Evolutionary conservation across 2,329 filamentous ascomycete species (phyloP).

Genomic region (Erysiphe pulchra): DNA sequence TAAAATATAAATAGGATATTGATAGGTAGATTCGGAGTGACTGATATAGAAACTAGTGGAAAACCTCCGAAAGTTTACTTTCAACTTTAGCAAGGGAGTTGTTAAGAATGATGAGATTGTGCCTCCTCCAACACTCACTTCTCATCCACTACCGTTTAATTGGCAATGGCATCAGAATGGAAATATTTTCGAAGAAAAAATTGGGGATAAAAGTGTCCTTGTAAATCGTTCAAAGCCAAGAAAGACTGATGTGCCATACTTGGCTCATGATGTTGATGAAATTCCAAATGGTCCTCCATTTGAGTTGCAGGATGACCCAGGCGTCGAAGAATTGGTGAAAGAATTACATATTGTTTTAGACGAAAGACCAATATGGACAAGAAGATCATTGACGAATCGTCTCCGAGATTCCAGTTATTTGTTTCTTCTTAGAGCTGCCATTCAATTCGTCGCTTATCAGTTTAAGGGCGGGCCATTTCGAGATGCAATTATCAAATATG

Average conservation of each 20-base stretch:
- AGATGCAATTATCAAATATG: conserved; percentile 64
- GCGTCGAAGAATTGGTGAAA: conserved; percentile 36
- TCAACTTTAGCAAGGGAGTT: too few species aligned
- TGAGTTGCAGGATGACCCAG: conserved; percentile 17
- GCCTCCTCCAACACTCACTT: too few species aligned
- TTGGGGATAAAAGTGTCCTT: conserved; percentile 12
- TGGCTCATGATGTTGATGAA: conserved; percentile 5
- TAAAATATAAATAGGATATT: too few species aligned
- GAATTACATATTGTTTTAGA: conserved; percentile 40
- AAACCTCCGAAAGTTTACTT: too few species aligned
- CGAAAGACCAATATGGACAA: conserved; percentile 62
- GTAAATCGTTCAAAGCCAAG: conserved; percentile 7
- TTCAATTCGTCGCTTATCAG: conserved; percentile 72
- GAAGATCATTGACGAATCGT: conserved; percentile 54
- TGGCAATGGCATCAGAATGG: conserved; percentile 73
- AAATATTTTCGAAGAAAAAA: conserved; percentile 22
- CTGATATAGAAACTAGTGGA: too few species aligned
- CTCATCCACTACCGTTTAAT: conserved; percentile 49
- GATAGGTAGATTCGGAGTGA: too few species aligned
- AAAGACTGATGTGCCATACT: conserved; percentile 6
- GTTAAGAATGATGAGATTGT: too few species aligned
- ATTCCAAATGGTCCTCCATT: conserved; percentile 4
- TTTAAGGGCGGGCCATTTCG: conserved; percentile 84
- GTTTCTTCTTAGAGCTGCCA: conserved; percentile 42
- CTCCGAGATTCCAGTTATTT: conserved; percentile 26